Conservation (phyloP, 331 rosid species). For the Rhamnella rubrinervis region DNA sequence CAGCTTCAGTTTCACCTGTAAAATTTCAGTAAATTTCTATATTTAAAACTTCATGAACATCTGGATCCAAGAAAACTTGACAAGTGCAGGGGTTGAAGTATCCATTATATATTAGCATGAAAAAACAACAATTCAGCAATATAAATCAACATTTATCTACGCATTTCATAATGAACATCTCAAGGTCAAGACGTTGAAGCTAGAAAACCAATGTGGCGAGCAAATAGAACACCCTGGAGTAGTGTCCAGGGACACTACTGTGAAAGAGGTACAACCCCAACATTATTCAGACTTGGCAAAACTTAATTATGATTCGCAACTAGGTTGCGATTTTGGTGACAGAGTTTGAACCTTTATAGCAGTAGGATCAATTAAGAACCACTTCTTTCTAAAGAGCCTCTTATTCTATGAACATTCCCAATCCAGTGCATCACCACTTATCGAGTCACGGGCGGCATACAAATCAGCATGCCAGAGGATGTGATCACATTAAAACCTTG, state of each 20-base stretch:
- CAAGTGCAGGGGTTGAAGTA: not conserved
- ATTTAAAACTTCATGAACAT: not conserved
- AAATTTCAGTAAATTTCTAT: not conserved
- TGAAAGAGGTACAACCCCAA: not conserved
- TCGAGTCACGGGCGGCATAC: not conserved
- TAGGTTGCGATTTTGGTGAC: not conserved
- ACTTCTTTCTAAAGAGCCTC: not conserved
- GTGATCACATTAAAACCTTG: not conserved
- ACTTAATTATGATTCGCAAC: no score
- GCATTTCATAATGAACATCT: not conserved
- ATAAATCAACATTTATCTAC: no score
- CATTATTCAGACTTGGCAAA: not conserved
- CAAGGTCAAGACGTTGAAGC: constrained; percentile 1
- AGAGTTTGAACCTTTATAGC: not conserved
- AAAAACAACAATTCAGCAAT: no score
- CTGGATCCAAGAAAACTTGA: not conserved
- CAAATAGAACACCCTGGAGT: no score
- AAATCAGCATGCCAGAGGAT: not conserved
- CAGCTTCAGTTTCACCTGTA: constrained; percentile 15
- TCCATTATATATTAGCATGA: not conserved
- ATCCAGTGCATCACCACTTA: not conserved
- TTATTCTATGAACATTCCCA: not conserved
- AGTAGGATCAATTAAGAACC: not conserved
- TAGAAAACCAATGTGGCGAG: not conserved
- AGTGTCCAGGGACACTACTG: not conserved